These are phyloP conservation scores for Rhodotorula sp. DNA, from an alignment of 1,284 basidiomycete species.

Conservation along the genomic window DNA sequence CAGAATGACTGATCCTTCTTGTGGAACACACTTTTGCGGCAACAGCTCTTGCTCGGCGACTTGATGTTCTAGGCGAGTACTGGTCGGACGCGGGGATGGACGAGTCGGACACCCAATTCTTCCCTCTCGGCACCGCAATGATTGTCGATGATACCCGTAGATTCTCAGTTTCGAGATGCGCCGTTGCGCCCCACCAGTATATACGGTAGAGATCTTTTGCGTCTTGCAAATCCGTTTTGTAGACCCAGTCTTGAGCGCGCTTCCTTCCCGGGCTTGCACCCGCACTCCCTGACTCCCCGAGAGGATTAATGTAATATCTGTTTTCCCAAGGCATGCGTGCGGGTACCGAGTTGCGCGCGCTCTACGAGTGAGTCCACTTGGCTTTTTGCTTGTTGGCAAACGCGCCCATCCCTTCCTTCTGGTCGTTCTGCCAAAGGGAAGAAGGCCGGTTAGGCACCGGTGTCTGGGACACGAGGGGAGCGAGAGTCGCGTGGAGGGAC, in stretches of 20 bases:
- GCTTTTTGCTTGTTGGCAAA: slow-evolving; percentile 95
- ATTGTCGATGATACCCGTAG: no score
- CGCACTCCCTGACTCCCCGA: no score
- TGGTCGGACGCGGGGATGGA: no score
- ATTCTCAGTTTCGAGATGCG: no score
- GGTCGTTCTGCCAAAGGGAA: slow-evolving; percentile 60
- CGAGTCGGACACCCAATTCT: no score
- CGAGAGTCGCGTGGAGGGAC: not conserved
- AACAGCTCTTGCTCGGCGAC: slow-evolving; percentile 17
- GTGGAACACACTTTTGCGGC: no score
- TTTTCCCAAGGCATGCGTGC: not conserved
- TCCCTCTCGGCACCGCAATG: no score
- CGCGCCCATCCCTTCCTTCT: slow-evolving; percentile 98
- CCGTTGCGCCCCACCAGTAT: no score
- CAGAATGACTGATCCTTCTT: not conserved
- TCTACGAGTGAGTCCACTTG: slow-evolving; percentile 53
- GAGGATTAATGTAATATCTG: not conserved
- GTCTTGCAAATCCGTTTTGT: not conserved
- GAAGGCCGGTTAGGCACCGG: not conserved
- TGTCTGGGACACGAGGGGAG: not conserved
- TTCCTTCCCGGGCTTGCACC: no score
- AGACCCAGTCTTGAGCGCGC: no score
- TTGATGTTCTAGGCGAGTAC: slow-evolving; percentile 13
- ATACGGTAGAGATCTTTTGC: no score
- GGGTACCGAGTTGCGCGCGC: no score